Base-by-base conservation (phyloP, 192 early-diverging fungal species). In the Gamsiella multidivaricata region DNA sequence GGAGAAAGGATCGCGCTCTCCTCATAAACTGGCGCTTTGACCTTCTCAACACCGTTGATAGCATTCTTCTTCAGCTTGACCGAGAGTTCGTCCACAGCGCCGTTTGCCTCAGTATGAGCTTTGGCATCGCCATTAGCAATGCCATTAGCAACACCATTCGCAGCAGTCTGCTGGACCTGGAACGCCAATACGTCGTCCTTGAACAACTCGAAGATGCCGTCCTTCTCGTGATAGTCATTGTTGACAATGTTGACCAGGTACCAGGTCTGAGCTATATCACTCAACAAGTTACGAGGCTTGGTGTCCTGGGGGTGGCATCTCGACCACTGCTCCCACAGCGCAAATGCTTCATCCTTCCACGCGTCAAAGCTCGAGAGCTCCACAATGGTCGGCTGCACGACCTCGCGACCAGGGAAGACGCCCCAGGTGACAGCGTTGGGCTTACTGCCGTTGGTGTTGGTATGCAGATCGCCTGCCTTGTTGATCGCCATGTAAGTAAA, bases 391-490 rank as follows among this genome's bases (percentile, higher is more conserved):
- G 96, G 96, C 84, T 98, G 97, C 47, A 97, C 83, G 56, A 98
- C 94, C 82, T 98, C 97, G 73, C 95, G 93, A 46, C 96, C 95
- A 1, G 95, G 95, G 91, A 98, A 98, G 32, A 98, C 96, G 46
- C 97, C 97, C 97, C 97, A 98, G 14, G 97, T 98, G 36, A 98
- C 95, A 8, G 97, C 97, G 64, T 95, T 98, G 33, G 95, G 91
- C 34, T 86, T 85, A 68, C 94, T 93, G 29, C 82, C 82, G 34
- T 87, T 80, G 61, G 90, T 91, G 85, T 98, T 98, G 60, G 94
- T 96, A 47, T 85, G 80, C 52, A 98, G 81, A 66, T 98, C 91
- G 57, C 97, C 95, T 57, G 88, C 28, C 75, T 92, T 89, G 84
- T 94, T 96, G 55, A 98, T 93, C 8, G 94, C 95, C 71, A 92